Percentiles rank a stretch among this genome's conserved stretches.
Conservation (phyloP, 2,329 filamentous ascomycete species). For the Alternaria sp. region DNA sequence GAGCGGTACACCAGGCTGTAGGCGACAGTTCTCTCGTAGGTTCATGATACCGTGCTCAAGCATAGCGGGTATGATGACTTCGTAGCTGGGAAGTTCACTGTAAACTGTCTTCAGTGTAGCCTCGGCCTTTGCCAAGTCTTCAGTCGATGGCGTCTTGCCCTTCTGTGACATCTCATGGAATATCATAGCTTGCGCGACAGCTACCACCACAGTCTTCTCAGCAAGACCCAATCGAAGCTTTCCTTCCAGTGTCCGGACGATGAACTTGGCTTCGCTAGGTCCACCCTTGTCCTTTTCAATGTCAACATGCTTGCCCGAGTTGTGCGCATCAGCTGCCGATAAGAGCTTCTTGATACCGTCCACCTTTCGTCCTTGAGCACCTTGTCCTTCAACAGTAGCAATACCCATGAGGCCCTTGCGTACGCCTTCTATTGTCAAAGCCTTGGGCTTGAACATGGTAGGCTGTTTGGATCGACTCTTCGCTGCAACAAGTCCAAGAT, state of each 20-base stretch:
- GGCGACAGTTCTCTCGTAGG: slow-evolving; percentile 82
- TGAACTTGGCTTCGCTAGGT: slow-evolving; percentile 91
- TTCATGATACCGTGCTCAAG: slow-evolving; percentile 84
- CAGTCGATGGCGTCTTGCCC: slow-evolving; percentile 72
- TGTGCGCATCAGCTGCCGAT: slow-evolving; percentile 82
- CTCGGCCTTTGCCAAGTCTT: slow-evolving; percentile 83
- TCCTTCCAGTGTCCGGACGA: slow-evolving; percentile 91
- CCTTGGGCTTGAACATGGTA: slow-evolving; percentile 97
- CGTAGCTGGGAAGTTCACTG: slow-evolving; percentile 94
- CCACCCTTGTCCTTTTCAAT: slow-evolving; percentile 93
- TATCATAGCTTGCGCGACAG: slow-evolving; percentile 86
- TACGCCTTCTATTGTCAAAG: slow-evolving; percentile 83
- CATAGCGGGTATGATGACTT: slow-evolving; percentile 91
- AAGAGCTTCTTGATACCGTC: slow-evolving; percentile 95
- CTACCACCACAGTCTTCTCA: slow-evolving; percentile 89
- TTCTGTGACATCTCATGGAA: slow-evolving; percentile 78
- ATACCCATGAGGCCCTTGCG: slow-evolving; percentile 88
- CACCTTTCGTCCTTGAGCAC: slow-evolving; percentile 88
- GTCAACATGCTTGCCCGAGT: slow-evolving; percentile 71
- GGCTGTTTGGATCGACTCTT: slow-evolving; percentile 95
- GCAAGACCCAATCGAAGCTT: slow-evolving; percentile 91
- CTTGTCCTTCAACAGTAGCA: slow-evolving; percentile 83
- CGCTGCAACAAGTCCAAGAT: slow-evolving; percentile 90
- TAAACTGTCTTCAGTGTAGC: slow-evolving; percentile 87
- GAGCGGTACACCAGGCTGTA: slow-evolving; percentile 89